Evolutionary conservation across 495 filamentous ascomycete genomes (phyloP).

Genomic region (Neurospora hispaniola): DNA sequence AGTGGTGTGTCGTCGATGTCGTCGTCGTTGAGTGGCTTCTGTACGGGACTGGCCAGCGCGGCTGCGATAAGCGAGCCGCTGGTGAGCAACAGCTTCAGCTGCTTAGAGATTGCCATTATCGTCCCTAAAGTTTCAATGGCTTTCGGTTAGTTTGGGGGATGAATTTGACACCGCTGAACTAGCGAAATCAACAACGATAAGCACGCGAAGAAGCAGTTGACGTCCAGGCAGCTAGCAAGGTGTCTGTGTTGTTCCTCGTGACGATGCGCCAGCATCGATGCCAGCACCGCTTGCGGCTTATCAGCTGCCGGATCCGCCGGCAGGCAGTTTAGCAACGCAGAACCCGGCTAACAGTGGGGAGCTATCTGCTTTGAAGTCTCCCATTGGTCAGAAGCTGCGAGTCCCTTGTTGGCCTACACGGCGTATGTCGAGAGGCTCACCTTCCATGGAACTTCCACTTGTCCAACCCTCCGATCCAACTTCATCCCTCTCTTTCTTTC

Average conservation of each 20-base stretch:
- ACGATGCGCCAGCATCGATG: background rate
- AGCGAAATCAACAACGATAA: too few relatives aligned
- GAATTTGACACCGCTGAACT: too few relatives aligned
- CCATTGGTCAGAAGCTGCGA: background rate
- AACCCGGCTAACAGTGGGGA: background rate
- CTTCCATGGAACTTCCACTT: background rate
- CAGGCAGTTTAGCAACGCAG: background rate
- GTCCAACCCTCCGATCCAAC: background rate
- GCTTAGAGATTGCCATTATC: slow-evolving; percentile 13
- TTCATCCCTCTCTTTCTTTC: background rate
- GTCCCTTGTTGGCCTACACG: background rate
- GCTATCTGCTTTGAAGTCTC: background rate
- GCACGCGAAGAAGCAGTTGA: background rate
- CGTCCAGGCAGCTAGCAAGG: background rate
- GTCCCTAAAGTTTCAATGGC: background rate
- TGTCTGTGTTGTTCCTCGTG: background rate
- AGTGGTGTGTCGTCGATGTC: slow-evolving; percentile 50
- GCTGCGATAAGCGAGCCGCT: slow-evolving; percentile 20
- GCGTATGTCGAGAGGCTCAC: background rate
- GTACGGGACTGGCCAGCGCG: slow-evolving; percentile 15
- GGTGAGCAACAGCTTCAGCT: slow-evolving; percentile 12
- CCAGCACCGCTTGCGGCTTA: background rate
- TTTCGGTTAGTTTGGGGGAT: too few relatives aligned
- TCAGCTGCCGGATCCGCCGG: background rate
- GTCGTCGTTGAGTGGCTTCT: slow-evolving; percentile 14